Base-by-base conservation (phyloP, 148 eudicot species). In the Rhododendron williamsianum region DNA sequence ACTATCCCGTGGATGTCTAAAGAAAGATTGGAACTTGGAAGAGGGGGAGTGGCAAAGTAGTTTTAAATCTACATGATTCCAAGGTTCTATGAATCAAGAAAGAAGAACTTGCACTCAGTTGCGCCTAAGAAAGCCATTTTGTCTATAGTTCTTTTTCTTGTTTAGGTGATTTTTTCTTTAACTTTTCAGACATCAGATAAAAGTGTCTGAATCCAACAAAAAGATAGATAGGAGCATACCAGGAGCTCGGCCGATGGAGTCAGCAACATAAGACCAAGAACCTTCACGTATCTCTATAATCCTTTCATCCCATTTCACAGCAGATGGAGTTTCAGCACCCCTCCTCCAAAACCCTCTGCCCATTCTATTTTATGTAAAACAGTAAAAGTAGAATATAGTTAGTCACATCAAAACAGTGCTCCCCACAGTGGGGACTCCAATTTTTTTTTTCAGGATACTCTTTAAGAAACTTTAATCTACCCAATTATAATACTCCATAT, bases 301-400 rank as follows among this genome's bases (percentile, higher is more conserved):
- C 83, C 99, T 89, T 15, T 95, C 99, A 90, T 94, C 96, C 95
- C 97, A 90, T 84, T 92, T 93, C 84, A 96, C 96, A 41, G 89
- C 87, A 76, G 88, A 90, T 6, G 99, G 99, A 46, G 89, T 78
- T 83, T 95, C 97, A 30, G 92, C 95, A n/a, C 98, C 99, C 89
- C 99, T 92, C 90, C 99, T 94, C 98, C 98, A 96, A 88, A 96
- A 80, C 38, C 99, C 99, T 65, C 89, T 93, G 69, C 92, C 97
- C 65, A 96, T 91, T 88, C 99, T 96, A 88, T 78, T 74, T 46
- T 58, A 30, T 4, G 56, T 11, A 2, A 48, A 25, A 67, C 35
- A 67, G 73, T 9, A 10, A 1, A 49, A 27, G 63, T 33, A 76
- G 21, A 78, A 77, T 33, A 60, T 49, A 30, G 3, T 72, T 3